These are phyloP conservation scores for Macrolepiota dolichaula DNA, from an alignment of 768 basidiomycete genomes.

Conservation along the genomic window DNA sequence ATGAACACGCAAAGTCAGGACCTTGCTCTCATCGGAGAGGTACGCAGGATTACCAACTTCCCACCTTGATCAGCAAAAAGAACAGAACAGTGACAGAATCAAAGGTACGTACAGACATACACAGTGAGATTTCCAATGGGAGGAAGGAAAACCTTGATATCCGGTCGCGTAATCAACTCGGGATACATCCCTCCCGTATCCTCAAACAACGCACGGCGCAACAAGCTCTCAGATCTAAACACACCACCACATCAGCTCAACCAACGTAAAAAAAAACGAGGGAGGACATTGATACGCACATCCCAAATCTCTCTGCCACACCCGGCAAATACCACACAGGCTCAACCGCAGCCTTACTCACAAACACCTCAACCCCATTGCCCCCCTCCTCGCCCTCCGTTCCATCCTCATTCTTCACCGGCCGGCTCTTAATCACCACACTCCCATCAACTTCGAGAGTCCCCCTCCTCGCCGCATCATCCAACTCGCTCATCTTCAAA, in stretches of 20 bases:
- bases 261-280: neutral
- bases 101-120: slow-evolving; percentile 69
- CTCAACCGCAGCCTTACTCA: slow-evolving; percentile 94
- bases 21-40: slow-evolving; percentile 71
- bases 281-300: slow-evolving; percentile 57
- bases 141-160: slow-evolving; percentile 93
- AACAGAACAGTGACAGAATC: neutral
- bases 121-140: slow-evolving; percentile 91
- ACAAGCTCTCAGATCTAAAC: slow-evolving; percentile 70
- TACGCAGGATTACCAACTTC: slow-evolving; percentile 82
- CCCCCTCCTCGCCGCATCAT: slow-evolving; percentile 73
- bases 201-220: slow-evolving; percentile 92
- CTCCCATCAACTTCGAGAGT: slow-evolving; percentile 77
- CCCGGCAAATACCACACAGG: slow-evolving; percentile 96
- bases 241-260: neutral
- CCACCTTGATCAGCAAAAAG: neutral
- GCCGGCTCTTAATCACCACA: slow-evolving; percentile 69
- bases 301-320: slow-evolving; percentile 89
- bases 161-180: slow-evolving; percentile 91
- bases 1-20: slow-evolving; percentile 85
- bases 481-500: slow-evolving; percentile 92
- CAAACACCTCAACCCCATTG: slow-evolving; percentile 80
- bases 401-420: slow-evolving; percentile 63
- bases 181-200: slow-evolving; percentile 97
- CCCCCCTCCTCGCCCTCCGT: slow-evolving; percentile 41